Percentiles rank a stretch among this genome's conserved stretches.
These are phyloP conservation scores for Schizosaccharomyces japonicus DNA, from an alignment of 805 yeast genomes.

Conservation along the genomic window DNA sequence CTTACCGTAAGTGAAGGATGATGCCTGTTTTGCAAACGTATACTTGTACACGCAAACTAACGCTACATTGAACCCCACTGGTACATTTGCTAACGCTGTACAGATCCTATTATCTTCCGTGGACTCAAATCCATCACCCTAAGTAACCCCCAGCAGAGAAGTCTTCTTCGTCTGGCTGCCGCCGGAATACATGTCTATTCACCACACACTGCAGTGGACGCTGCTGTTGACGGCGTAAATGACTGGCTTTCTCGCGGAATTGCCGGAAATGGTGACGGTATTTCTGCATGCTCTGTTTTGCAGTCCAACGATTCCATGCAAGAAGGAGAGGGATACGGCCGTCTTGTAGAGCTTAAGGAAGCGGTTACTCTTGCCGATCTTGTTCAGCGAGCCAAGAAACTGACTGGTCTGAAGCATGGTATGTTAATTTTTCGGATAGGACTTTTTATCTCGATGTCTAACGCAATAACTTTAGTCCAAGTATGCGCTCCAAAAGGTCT, in stretches of 20 bases:
- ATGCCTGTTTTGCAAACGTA: neutral
- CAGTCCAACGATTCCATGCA: constrained; percentile 15
- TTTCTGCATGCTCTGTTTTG: constrained; percentile 18
- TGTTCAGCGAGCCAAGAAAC: constrained; percentile 28
- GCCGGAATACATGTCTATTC: constrained; percentile 71
- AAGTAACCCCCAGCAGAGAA: constrained; percentile 59
- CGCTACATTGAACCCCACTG: too few species aligned
- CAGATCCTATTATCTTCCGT: constrained; percentile 68
- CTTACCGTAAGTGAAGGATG: constrained; percentile 29
- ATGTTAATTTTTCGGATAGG: too few species aligned
- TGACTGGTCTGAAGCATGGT: neutral
- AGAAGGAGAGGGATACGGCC: constrained; percentile 59
- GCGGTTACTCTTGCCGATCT: constrained; percentile 20
- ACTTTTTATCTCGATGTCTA: neutral
- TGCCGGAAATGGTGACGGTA: constrained; percentile 15
- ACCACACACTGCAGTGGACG: constrained; percentile 92
- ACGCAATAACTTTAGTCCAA: neutral
- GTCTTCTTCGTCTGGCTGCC: constrained; percentile 46
- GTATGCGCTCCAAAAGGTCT: neutral
- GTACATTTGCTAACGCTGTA: too few species aligned
- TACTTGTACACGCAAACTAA: neutral
- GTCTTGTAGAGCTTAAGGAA: constrained; percentile 28
- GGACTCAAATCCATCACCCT: constrained; percentile 54
- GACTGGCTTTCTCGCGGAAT: constrained; percentile 65
- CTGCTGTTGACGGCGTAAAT: constrained; percentile 78